Conservation (phyloP, 169 alveolate species). For the Eimeria sp. region DNA sequence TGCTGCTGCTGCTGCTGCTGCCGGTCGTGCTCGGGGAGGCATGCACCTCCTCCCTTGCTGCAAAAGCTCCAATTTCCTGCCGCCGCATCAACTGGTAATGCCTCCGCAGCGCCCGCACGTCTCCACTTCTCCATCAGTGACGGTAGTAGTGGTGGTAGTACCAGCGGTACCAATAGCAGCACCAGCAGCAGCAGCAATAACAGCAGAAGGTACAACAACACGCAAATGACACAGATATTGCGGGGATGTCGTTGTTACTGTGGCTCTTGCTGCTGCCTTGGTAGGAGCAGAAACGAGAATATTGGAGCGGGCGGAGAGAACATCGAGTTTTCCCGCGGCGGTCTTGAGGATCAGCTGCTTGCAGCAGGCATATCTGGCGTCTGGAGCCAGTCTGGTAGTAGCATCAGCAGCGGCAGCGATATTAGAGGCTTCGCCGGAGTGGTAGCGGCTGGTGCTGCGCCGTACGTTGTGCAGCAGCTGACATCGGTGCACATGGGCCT, state of each 20-base stretch:
- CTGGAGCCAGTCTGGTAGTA: neutral
- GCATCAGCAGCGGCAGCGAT: conserved; percentile 40
- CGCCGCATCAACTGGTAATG: neutral
- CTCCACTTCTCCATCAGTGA: neutral
- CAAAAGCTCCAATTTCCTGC: neutral
- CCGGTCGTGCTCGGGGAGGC: neutral
- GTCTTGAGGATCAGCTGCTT: conserved; percentile 31
- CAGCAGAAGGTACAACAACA: neutral
- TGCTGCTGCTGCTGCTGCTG: conserved; percentile 75
- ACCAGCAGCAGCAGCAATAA: neutral
- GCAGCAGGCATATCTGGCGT: conserved; percentile 40
- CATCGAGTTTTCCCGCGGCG: neutral
- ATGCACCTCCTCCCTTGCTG: neutral
- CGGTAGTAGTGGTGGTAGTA: neutral
- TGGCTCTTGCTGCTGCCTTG: conserved; percentile 54
- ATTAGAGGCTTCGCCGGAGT: neutral
- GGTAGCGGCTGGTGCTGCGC: neutral
- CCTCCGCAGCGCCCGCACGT: neutral
- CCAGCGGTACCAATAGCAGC: neutral
- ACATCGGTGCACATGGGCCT: conserved; percentile 52
- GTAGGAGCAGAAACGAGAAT: neutral
- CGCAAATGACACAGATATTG: neutral
- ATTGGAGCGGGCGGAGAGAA: neutral
- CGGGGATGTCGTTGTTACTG: conserved; percentile 40
- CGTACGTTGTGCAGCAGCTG: conserved; percentile 34